Evolutionary conservation across 306 rosid genomes (phyloP).

Genomic region (Rosa multiflora): DNA sequence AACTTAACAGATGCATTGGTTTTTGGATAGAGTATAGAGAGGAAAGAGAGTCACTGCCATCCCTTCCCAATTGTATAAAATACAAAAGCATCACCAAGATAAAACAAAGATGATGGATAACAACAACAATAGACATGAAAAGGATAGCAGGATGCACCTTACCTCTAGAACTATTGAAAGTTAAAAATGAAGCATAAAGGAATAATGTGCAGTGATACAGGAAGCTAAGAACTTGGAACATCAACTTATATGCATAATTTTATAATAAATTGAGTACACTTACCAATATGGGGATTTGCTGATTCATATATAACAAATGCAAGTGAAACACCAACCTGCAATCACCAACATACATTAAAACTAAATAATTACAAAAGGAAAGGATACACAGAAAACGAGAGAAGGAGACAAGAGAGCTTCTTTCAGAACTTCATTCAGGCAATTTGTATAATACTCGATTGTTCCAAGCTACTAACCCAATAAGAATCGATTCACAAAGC

Average conservation of each 20-base stretch:
- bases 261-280: constrained; percentile 25
- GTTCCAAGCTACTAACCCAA: neutral
- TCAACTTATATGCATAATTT: neutral
- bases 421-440: constrained; percentile 8
- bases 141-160: neutral
- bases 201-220: neutral
- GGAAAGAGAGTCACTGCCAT: neutral
- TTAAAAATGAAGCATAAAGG: neutral
- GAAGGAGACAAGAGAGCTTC: neutral
- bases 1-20: neutral
- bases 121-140: neutral
- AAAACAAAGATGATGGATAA: too few species aligned
- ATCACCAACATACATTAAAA: constrained; percentile 27
- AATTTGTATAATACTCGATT: constrained; percentile 3
- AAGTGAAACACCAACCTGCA: constrained; percentile 88
- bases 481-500: neutral
- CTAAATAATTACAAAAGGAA: neutral
- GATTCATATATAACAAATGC: constrained; percentile 98
- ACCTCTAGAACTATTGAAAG: neutral
- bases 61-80: neutral
- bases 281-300: constrained; percentile 97
- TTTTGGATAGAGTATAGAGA: neutral
- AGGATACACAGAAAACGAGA: neutral
- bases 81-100: neutral
- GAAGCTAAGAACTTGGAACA: neutral